Evolutionary conservation across 768 basidiomycete species (phyloP).

Genomic region (Russula sp.): DNA sequence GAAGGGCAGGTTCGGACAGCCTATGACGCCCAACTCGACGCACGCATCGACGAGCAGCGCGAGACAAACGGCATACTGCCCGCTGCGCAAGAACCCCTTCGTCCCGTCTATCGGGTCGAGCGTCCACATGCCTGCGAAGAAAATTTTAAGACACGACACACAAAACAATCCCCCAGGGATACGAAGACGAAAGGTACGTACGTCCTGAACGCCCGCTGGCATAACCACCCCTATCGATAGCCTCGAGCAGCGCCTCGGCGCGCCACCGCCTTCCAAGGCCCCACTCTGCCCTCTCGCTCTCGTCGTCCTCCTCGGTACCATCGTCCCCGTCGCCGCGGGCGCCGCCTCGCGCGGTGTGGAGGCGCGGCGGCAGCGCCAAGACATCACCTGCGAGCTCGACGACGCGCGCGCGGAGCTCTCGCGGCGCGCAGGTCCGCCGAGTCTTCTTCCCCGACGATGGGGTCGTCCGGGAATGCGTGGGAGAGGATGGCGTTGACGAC

Average conservation of each 20-base stretch:
- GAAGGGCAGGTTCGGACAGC: slow-evolving; percentile 80
- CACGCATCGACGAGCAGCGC: slow-evolving; percentile 47
- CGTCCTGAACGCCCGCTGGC: slow-evolving; percentile 68
- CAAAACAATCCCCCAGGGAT: no score
- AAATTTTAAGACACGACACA: neutral
- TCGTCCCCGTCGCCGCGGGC: no score
- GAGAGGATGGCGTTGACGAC: slow-evolving; percentile 78
- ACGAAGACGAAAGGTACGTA: slow-evolving; percentile 40
- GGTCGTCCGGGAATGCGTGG: slow-evolving; percentile 74
- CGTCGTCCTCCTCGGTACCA: slow-evolving; percentile 26
- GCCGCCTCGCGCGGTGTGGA: no score
- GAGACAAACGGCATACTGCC: slow-evolving; percentile 57
- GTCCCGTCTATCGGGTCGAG: slow-evolving; percentile 54
- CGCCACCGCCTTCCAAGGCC: slow-evolving; percentile 60
- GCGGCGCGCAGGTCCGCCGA: slow-evolving; percentile 63
- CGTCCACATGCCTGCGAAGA: slow-evolving; percentile 35
- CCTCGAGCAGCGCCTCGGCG: slow-evolving; percentile 60
- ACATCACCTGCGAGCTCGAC: slow-evolving; percentile 79
- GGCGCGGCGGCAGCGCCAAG: slow-evolving; percentile 41
- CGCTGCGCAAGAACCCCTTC: slow-evolving; percentile 55
- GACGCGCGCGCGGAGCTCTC: slow-evolving; percentile 58
- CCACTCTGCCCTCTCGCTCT: slow-evolving; percentile 62
- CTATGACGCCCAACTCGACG: slow-evolving; percentile 52
- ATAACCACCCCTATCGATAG: slow-evolving; percentile 79
- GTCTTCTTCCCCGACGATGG: slow-evolving; percentile 94